Base-by-base conservation (phyloP, 2,329 filamentous ascomycete species). In the Botrytis fragariae region DNA sequence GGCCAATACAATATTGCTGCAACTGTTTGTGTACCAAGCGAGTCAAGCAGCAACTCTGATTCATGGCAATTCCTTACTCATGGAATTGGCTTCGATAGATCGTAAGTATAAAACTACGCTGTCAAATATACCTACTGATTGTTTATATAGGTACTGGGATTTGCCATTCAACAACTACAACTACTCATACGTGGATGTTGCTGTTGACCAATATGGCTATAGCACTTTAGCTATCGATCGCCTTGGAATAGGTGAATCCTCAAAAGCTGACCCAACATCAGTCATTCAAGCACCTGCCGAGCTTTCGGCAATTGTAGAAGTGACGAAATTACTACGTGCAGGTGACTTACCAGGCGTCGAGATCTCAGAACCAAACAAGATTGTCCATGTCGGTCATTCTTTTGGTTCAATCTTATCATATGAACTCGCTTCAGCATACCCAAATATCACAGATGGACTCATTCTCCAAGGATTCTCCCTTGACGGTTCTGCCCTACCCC, bases 391-490 rank as follows among this genome's bases (percentile, higher is more conserved):
- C 39, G 71, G 71, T 2, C 71, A 72, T 60, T 72, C 71, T 22
- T 68, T 72, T 25, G 62, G 71, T 37, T 60, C 71, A 39, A 68
- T 61, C 25, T 20, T 72, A 35, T 45, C 62, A 22, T 72, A 68
- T 22, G 62, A 61, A 61, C 71, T 72, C 35, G 71, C 54, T 16
- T 48, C 71, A 2, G 29, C 48, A 68, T 42, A 72, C 10, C 62
- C 71, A 59, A 18, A 48, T 7, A 45, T 68, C 39, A 68, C 71
- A 59, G 71, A 72, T 42, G 62, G 62, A 29, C 37, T 72, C 7
- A 72, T 72, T n/a, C 62, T 72, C 22, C 71, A 72, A 72, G 71
- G 62, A 37, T 72, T 72, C 22, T 72, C 71, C 25, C 10, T 61
- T 37, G 32, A 68, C 22, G 9, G 37, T n/a, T 35, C 62, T n/a